These are phyloP conservation scores for Zygoascus flipseniorum DNA, from an alignment of 805 yeast species.

Conservation along the genomic window DNA sequence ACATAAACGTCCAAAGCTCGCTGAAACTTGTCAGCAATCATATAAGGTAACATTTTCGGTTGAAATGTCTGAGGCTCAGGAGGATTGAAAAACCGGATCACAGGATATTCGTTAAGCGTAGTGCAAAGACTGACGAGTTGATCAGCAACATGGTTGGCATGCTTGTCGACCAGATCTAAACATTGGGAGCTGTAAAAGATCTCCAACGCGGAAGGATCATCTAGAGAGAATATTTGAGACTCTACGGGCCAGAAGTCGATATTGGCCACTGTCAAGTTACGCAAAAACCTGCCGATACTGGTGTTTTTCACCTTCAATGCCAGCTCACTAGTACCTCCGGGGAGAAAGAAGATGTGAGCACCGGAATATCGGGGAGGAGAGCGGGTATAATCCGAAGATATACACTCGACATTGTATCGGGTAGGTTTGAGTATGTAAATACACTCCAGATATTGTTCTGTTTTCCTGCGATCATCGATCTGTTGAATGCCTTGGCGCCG, in stretches of 20 bases:
- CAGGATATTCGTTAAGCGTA: conserved; percentile 80
- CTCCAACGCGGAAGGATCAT: conserved; percentile 52
- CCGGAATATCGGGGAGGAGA: conserved; percentile 63
- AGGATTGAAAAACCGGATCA: conserved; percentile 62
- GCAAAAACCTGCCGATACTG: conserved; percentile 20
- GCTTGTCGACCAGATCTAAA: conserved; percentile 48
- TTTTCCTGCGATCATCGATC: conserved; percentile 51
- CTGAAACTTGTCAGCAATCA: conserved; percentile 69
- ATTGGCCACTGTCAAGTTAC: conserved; percentile 34
- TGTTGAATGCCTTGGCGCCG: conserved; percentile 10
- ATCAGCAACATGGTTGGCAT: conserved; percentile 51
- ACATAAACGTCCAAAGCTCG: conserved; percentile 65
- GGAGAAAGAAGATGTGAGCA: conserved; percentile 67
- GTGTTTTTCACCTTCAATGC: conserved; percentile 20
- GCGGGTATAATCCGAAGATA: conserved; percentile 61
- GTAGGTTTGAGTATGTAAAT: conserved; percentile 71
- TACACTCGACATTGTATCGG: conserved; percentile 61
- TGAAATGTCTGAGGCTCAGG: conserved; percentile 39
- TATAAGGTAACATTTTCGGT: conserved; percentile 53
- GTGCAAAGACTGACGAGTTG: conserved; percentile 66
- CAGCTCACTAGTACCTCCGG: conserved; percentile 34
- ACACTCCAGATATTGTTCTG: conserved; percentile 63
- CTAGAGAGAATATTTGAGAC: conserved; percentile 61
- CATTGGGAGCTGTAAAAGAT: conserved; percentile 63
- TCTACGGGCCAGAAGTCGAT: conserved; percentile 60